Evolutionary conservation across 306 rosid genomes (phyloP).

Genomic region (Luffa aegyptiaca): DNA sequence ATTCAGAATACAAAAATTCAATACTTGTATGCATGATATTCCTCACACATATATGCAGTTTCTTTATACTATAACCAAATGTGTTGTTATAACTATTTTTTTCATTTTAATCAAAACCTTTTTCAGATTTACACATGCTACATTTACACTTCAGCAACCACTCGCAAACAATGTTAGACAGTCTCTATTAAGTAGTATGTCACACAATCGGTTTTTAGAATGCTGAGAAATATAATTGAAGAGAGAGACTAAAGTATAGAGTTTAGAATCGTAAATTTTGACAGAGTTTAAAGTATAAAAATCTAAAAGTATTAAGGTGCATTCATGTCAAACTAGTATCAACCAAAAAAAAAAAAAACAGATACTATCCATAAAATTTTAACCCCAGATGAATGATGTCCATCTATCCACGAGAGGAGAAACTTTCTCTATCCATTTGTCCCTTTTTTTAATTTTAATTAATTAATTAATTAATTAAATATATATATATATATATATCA

Average conservation of each 20-base stretch:
- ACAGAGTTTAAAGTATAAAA: background rate
- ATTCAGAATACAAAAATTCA: background rate
- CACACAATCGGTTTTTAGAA: background rate
- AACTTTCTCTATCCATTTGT: background rate
- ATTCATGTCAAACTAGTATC: background rate
- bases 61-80: background rate
- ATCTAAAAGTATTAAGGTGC: background rate
- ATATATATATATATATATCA: background rate
- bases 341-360: background rate
- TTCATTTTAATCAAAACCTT: background rate
- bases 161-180: background rate
- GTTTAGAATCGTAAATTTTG: background rate
- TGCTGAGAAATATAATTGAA: background rate
- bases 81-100: background rate
- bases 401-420: background rate
- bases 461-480: too few species aligned
- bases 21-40: background rate
- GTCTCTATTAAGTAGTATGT: background rate
- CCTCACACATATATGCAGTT: background rate
- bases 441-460: background rate
- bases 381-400: background rate
- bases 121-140: background rate
- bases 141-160: background rate
- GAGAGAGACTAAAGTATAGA: background rate
- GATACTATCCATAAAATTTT: background rate